These are phyloP conservation scores for Cairneyella variabilis DNA, from an alignment of 495 filamentous ascomycete genomes.

Conservation along the genomic window DNA sequence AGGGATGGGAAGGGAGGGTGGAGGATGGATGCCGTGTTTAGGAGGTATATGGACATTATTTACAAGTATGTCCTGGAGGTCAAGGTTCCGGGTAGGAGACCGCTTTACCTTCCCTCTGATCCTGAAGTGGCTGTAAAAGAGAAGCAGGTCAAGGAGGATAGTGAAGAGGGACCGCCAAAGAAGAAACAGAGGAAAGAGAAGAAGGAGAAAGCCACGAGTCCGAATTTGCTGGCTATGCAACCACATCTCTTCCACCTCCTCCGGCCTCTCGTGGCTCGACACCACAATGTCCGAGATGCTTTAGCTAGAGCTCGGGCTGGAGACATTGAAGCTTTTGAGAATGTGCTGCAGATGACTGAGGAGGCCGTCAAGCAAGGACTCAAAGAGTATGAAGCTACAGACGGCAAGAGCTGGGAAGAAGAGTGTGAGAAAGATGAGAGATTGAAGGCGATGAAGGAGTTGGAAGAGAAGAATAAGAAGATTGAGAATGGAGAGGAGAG, in stretches of 20 bases:
- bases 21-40: slow-evolving; percentile 79
- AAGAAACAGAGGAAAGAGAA: slow-evolving; percentile 61
- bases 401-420: slow-evolving; percentile 52
- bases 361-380: slow-evolving; percentile 67
- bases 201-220: slow-evolving; percentile 35
- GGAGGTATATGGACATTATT: slow-evolving; percentile 87
- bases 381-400: slow-evolving; percentile 58
- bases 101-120: slow-evolving; percentile 73
- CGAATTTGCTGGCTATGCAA: slow-evolving; percentile 82
- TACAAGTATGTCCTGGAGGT: slow-evolving; percentile 66
- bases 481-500: slow-evolving; percentile 16
- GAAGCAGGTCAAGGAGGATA: slow-evolving; percentile 28
- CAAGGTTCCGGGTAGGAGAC: slow-evolving; percentile 57
- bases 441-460: slow-evolving; percentile 21
- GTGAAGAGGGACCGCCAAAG: slow-evolving; percentile 39
- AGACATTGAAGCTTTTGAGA: slow-evolving; percentile 68
- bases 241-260: slow-evolving; percentile 91
- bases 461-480: slow-evolving; percentile 6
- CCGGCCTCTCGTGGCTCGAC: slow-evolving; percentile 68
- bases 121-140: slow-evolving; percentile 28
- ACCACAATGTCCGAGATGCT: slow-evolving; percentile 77
- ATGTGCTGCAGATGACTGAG: slow-evolving; percentile 64
- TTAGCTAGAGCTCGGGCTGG: slow-evolving; percentile 63
- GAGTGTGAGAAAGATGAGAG: slow-evolving; percentile 36
- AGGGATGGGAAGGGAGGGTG: slow-evolving; percentile 80